Evolutionary conservation across 2,329 filamentous ascomycete species (phyloP).

Genomic region (Beauveria bassiana): DNA sequence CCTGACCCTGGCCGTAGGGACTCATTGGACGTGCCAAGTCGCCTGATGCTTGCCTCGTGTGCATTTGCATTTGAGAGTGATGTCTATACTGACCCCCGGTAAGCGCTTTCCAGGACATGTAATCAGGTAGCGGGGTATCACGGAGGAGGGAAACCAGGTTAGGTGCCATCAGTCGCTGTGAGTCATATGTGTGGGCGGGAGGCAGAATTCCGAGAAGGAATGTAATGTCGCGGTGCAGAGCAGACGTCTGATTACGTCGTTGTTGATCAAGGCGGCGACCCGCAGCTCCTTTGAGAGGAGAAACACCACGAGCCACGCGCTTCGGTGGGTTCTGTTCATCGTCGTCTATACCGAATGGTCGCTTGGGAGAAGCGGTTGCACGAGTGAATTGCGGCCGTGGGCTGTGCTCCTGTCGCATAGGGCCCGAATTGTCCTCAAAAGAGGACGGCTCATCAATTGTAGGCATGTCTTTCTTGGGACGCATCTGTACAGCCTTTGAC

Average conservation of each 20-base stretch:
- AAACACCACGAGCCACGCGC: conserved; percentile 83
- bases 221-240: conserved; percentile 63
- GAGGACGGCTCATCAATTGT: conserved; percentile 45
- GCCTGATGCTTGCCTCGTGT: conserved; percentile 34
- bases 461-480: conserved; percentile 49
- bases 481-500: conserved; percentile 71
- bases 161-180: conserved; percentile 60
- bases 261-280: conserved; percentile 78
- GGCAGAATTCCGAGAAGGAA: conserved; percentile 68
- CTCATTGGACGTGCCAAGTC: conserved; percentile 41
- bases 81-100: conserved; percentile 29
- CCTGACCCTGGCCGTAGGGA: conserved; percentile 37
- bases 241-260: conserved; percentile 53
- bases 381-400: conserved; percentile 41
- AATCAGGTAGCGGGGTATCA: conserved; percentile 58
- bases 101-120: conserved; percentile 44
- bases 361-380: conserved; percentile 49
- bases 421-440: conserved; percentile 36
- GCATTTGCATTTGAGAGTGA: conserved; percentile 28
- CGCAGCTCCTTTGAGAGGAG: conserved; percentile 84
- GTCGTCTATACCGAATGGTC: conserved; percentile 60
- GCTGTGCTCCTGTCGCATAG: conserved; percentile 29
- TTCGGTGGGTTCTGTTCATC: conserved; percentile 68
- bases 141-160: conserved; percentile 68
- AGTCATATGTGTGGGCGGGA: conserved; percentile 62